Evolutionary conservation across 176 grass and related monocot species (phyloP), one percentile per base, ranked within the genome.

Genomic region (Phoenix roebelenii): DNA sequence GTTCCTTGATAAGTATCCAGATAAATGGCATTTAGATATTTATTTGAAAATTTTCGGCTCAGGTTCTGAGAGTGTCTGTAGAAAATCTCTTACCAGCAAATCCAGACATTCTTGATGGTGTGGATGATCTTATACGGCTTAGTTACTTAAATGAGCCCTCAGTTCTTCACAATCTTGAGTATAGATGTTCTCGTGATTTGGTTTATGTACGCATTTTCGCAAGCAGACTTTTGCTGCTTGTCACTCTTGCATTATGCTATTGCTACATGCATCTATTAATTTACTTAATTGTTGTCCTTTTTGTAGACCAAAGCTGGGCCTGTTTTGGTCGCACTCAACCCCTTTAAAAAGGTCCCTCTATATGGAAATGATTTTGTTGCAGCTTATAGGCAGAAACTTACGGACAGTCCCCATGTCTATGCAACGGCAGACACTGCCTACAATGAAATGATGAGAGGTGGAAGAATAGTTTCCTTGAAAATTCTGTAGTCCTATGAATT

Each of bases 131-230:
- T 54, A 98, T 98, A 88, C 94, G 93, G 51, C 81, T 98, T 44
- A 98, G 94, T 81, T 98, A 98, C 83, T 76, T 98, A 68, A 82
- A 89, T 66, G 93, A 98, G 70, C 84, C 93, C 57, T 85, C 93
- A 17, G 93, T 98, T 25, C 61, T 98, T 69, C 83, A 92, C 74
- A 98, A 98, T 62, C 73, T 98, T 73, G 88, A 89, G 63, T 83
- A 81, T 64, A 83, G 93, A 87, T 98, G 93, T 29, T 77, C 85
- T 30, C 73, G 72, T 68, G 84, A 98, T 72, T 68, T 76, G 66
- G 92, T 93, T 76, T 98, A 98, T 78, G 94, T 98, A 65, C 89
- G 94, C 56, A 74, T 63, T 18, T 68, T 73, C 18, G 22, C 35
- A 12, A 12, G 35, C 7, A 12, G 9, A 14, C 35, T 44, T 44